Base-by-base conservation (phyloP, 441 rosid species). In the Metrosideros polymorpha region DNA sequence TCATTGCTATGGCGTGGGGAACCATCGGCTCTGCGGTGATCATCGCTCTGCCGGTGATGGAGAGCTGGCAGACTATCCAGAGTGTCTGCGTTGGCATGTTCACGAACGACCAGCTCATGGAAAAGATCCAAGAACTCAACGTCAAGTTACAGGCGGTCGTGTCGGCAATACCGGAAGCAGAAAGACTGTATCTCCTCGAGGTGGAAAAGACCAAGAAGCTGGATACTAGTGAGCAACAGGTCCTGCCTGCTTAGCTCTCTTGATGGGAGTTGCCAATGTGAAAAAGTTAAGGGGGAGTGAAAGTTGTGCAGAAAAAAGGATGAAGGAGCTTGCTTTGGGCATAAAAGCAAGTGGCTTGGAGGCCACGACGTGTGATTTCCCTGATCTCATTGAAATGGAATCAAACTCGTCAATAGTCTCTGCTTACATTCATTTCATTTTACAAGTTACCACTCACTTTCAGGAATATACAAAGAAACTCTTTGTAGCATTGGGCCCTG, bases 1-100 rank as follows among this genome's bases (percentile, higher is more conserved):
- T 93, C 13, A 91, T 97, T 57, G 94, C 98, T 3, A 89, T 96
- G 43, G 98, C 93, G 12, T 96, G 99, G 99, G 99, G 98, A 43
- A 94, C 96, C 29, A 82, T 96, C 47, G 98, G 98, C 85, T 97
- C 99, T 0, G 87, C 86, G 0, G 93, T 93, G 56, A 94, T 96
- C 4, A 91, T 96, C 35, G 95, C 91, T 9, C 85, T 96, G 79
- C 99, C 99, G 4, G 50, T 95, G 87, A n/a, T 92, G 9, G 99
- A 97, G 87, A 97, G 98, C 87, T 94, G 98, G 98, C 92, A 91
- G 59, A 93, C 97, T 19, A 94, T 95, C 86, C 89, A 77, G 82
- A 90, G 85, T 6, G 94, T 95, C n/a, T 90, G 90, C 39, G 32
- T 90, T 25, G 99, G 99, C 25, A 86, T 95, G 97, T 95, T 95